Conservation (phyloP, 2,329 filamentous ascomycete genomes). For the Pestalotiopsis sp. region DNA sequence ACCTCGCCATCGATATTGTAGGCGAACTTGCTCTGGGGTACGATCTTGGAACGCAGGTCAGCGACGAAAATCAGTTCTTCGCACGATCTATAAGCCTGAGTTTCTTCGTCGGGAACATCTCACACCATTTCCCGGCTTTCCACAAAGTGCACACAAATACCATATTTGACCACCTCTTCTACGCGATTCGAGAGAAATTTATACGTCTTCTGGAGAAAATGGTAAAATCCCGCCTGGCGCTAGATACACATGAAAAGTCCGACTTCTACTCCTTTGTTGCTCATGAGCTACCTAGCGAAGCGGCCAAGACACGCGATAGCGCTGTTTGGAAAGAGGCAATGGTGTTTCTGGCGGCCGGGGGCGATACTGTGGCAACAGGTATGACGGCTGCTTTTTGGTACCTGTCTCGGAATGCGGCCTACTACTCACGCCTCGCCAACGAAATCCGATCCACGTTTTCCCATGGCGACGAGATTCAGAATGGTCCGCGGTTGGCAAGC, state of each 20-base stretch:
- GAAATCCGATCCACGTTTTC: constrained; percentile 39
- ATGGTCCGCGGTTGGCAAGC: constrained; percentile 32
- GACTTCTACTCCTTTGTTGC: constrained; percentile 23
- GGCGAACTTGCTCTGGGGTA: constrained; percentile 23
- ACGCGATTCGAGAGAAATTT: neutral
- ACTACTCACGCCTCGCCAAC: constrained; percentile 27
- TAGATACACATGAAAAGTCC: constrained; percentile 16
- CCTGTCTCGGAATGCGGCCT: constrained; percentile 29
- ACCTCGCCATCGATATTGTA: constrained; percentile 22
- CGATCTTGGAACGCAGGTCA: constrained; percentile 14
- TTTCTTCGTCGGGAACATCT: neutral
- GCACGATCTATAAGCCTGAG: neutral
- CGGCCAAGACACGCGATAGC: neutral
- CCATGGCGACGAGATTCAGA: constrained; percentile 28
- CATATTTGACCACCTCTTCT: neutral
- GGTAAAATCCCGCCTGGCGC: constrained; percentile 15
- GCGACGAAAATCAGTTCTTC: neutral
- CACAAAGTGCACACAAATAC: neutral
- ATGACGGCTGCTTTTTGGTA: constrained; percentile 38
- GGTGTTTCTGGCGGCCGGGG: constrained; percentile 13
- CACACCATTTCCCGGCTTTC: neutral
- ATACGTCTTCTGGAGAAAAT: neutral
- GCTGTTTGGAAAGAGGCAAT: constrained; percentile 8
- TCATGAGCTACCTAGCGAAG: neutral
- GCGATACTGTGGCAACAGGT: constrained; percentile 35